Base-by-base conservation (phyloP, 1,284 basidiomycete species). In the Apiotrichum sp. region DNA sequence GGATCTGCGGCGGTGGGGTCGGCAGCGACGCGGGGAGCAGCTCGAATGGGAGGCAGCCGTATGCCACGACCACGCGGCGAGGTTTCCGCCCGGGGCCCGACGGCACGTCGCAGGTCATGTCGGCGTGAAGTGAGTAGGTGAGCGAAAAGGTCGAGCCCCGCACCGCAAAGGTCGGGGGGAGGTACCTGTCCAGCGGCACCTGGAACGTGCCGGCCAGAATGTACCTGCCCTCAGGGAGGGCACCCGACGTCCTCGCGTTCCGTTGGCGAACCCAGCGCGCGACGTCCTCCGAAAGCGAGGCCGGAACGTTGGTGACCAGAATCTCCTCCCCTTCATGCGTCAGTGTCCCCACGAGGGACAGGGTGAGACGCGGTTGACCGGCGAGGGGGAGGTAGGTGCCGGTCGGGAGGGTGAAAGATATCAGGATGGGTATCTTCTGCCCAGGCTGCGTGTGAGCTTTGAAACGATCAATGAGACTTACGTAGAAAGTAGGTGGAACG, bases 1-100 rank as follows among this genome's bases (percentile, higher is more conserved):
- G 31, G 29, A 65, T 64, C 31, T 56, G 54, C 11, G 62, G 64
- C 13, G 63, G 50, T 14, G 60, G 49, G 7, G 67, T 66, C 2
- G 70, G 70, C 39, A 70, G 46, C 13, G 70, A 71, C 40, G 65
- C 61, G 14, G 71, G 70, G 50, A 74, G 65, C 59, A 71, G 68
- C 46, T 70, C 69, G 51, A 73, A 71, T 14, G 36, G 36, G 36
- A 7, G 7, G 36, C 36, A 38, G 36, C 13, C 36, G 36, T 38
- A 13, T 38, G 8, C 13, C 36, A 7, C 36, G 36, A 38, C 7
- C 36, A 38, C 36, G 13, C 22, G 22, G 22, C 22, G 22, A 22
- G 22, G 22, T 22, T 22, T 22, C 22, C 22, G 22, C 22, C 22
- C 22, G 22, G 22, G 22, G 22, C 22, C 22, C 22, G 22, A 22